Conservation (phyloP, 1,139 yeast genomes). For the Nakaseomyces delphensis region DNA sequence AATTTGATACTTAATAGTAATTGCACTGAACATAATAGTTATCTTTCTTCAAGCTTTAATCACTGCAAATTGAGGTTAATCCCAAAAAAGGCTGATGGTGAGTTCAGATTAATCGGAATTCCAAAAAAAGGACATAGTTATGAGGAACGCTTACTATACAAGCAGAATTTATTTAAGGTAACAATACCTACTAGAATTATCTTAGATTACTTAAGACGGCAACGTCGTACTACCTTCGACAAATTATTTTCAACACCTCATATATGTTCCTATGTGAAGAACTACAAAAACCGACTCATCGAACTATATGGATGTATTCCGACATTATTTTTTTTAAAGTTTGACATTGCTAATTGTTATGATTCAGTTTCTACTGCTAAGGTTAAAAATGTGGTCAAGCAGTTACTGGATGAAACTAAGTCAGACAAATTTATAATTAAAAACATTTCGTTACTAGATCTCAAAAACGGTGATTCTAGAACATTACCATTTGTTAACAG, state of each 20-base stretch:
- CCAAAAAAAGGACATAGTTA: constrained; percentile 36
- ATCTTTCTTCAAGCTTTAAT: constrained; percentile 20
- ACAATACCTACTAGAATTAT: constrained; percentile 36
- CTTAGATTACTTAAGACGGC: constrained; percentile 26
- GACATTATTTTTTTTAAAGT: constrained; percentile 47
- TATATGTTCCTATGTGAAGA: constrained; percentile 29
- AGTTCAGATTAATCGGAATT: constrained; percentile 51
- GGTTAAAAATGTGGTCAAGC: constrained; percentile 32
- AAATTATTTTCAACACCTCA: constrained; percentile 32
- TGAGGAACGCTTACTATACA: constrained; percentile 27
- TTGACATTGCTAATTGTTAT: constrained; percentile 73
- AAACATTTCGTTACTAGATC: constrained; percentile 14
- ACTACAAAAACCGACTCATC: constrained; percentile 28
- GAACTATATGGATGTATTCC: constrained; percentile 30
- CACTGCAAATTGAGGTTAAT: constrained; percentile 39
- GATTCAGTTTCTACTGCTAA: constrained; percentile 57
- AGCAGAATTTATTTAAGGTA: constrained; percentile 25
- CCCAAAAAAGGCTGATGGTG: constrained; percentile 44
- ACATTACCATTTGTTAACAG: constrained; percentile 20
- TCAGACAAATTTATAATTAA: constrained; percentile 19
- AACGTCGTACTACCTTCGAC: constrained; percentile 18
- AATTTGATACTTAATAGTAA: constrained; percentile 28
- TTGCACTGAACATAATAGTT: constrained; percentile 28
- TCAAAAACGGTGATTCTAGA: constrained; percentile 16
- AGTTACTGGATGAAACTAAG: constrained; percentile 14